These are phyloP conservation scores for Apiotrichum gracile DNA, from an alignment of 1,284 basidiomycete species.

Conservation along the genomic window DNA sequence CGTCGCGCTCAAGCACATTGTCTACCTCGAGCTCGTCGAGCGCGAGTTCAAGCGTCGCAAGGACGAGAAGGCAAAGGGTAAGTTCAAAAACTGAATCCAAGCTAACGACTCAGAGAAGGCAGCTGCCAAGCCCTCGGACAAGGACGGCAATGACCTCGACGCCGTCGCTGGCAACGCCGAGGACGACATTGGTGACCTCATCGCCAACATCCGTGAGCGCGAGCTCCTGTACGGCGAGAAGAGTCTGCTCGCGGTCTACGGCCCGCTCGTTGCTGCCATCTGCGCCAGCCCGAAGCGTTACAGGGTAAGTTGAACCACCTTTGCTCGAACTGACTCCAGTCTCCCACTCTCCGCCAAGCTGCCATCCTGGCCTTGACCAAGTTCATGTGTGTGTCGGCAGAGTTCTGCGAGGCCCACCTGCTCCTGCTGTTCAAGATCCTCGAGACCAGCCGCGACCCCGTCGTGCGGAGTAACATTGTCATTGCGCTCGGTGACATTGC, in stretches of 20 bases:
- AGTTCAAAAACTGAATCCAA: constrained; percentile 23
- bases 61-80: constrained; percentile 74
- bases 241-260: constrained; percentile 80
- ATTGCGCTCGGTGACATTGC: constrained; percentile 97
- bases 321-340: constrained; percentile 52
- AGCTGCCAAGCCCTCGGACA: constrained; percentile 47
- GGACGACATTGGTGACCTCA: constrained; percentile 93
- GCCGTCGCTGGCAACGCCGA: constrained; percentile 97
- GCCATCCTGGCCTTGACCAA: constrained; percentile 89
- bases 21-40: constrained; percentile 94
- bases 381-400: constrained; percentile 89
- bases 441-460: constrained; percentile 80
- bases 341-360: constrained; percentile 74
- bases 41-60: constrained; percentile 94
- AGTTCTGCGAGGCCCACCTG: constrained; percentile 88
- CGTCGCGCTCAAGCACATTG: constrained; percentile 94
- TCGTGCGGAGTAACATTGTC: constrained; percentile 89
- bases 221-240: constrained; percentile 80
- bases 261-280: constrained; percentile 82
- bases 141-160: constrained; percentile 83
- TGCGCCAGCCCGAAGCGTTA: constrained; percentile 77
- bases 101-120: constrained; percentile 47
- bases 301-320: constrained; percentile 55
- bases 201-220: constrained; percentile 73
- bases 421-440: constrained; percentile 86